Conservation (phyloP, 805 yeast genomes). For the Kodamaea sagamina region DNA sequence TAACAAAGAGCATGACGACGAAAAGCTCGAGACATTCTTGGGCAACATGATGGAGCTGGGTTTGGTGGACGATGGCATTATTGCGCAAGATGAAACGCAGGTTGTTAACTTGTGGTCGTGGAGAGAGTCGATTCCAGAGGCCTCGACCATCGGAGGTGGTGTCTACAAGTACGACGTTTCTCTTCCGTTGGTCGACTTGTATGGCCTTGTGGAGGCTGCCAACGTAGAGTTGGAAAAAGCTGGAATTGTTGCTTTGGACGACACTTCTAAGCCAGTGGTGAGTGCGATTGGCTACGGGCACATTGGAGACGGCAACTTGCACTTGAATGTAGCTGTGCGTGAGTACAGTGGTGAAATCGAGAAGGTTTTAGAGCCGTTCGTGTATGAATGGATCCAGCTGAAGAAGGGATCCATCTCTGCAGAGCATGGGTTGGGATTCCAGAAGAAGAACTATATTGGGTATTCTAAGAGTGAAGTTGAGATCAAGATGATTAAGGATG, state of each 20-base stretch:
- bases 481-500: conserved; percentile 69
- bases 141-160: conserved; percentile 83
- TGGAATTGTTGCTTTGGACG: conserved; percentile 59
- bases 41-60: conserved; percentile 85
- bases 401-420: conserved; percentile 90
- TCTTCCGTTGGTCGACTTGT: conserved; percentile 78
- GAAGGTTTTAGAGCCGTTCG: conserved; percentile 84
- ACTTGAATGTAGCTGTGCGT: conserved; percentile 89
- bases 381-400: conserved; percentile 81
- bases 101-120: conserved; percentile 83
- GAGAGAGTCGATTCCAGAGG: conserved; percentile 95
- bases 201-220: conserved; percentile 80
- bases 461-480: conserved; percentile 79
- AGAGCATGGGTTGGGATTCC: conserved; percentile 97
- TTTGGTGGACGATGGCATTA: conserved; percentile 86
- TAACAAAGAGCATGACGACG: conserved; percentile 89
- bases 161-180: conserved; percentile 97
- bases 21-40: conserved; percentile 79
- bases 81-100: conserved; percentile 94
- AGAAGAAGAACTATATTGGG: conserved; percentile 85
- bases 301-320: conserved; percentile 95
- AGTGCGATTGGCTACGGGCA: conserved; percentile 97
- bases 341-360: conserved; percentile 80
- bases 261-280: conserved; percentile 74
- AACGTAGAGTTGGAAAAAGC: conserved; percentile 57